Conservation (phyloP, 2,329 filamentous ascomycete species). For the Phialophora macrospora region DNA sequence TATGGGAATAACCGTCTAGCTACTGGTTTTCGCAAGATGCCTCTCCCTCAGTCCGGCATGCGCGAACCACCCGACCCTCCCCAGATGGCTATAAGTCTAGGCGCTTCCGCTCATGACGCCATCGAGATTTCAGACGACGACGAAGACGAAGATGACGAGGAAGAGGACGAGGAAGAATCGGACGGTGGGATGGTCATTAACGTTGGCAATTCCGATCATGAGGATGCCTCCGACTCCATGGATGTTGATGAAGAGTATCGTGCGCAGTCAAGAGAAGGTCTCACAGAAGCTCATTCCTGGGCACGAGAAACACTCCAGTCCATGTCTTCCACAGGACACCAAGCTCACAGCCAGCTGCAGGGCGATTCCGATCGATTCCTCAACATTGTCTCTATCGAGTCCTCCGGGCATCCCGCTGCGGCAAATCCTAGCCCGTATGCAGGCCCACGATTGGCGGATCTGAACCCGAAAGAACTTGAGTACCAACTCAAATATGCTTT, state of each 20-base stretch:
- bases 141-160: constrained; percentile 31
- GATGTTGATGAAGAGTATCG: constrained; percentile 18
- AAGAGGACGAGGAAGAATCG: constrained; percentile 37
- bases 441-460: constrained; percentile 43
- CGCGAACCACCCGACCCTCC: background rate
- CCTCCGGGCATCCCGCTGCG: background rate
- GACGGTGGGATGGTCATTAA: constrained; percentile 51
- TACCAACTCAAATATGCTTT: constrained; percentile 48
- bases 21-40: constrained; percentile 30
- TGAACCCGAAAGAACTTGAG: constrained; percentile 48
- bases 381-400: background rate
- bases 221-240: constrained; percentile 26
- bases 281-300: background rate
- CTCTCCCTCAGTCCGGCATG: constrained; percentile 4
- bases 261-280: background rate
- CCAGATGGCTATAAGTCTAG: background rate
- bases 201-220: constrained; percentile 40
- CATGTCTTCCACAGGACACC: constrained; percentile 15
- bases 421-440: background rate
- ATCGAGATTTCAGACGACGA: constrained; percentile 41
- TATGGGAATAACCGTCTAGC: constrained; percentile 38
- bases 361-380: constrained; percentile 20
- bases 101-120: constrained; percentile 28
- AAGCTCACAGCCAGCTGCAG: constrained; percentile 24
- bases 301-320: constrained; percentile 12